phyloP scores from a whole-genome alignment of 805 yeast species.

The Candida corydali region DNA sequence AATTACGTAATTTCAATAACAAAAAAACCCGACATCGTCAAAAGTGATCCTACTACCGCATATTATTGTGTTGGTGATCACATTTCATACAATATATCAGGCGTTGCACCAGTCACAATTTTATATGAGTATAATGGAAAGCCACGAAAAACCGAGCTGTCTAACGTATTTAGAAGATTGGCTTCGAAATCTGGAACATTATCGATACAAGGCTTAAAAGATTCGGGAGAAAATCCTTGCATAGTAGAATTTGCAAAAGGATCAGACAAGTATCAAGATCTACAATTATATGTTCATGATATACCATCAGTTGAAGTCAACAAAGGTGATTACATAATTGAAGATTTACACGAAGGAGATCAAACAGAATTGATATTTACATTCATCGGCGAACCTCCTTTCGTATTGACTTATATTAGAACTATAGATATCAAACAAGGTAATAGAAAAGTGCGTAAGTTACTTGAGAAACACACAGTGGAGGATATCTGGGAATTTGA shows the following conservation, averaged over 20 bases:
- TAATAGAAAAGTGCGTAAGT: conserved; percentile 18
- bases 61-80: conserved; percentile 93
- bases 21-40: conserved; percentile 67
- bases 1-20: conserved; percentile 58
- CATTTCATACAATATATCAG: conserved; percentile 69
- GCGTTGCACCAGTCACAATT: conserved; percentile 75
- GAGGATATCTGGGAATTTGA: conserved; percentile 69
- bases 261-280: conserved; percentile 27
- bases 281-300: conserved; percentile 38
- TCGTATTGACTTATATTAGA: conserved; percentile 78
- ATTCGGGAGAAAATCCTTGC: conserved; percentile 70
- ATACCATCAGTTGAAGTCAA: conserved; percentile 76
- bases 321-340: conserved; percentile 70
- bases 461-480: conserved; percentile 53
- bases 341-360: conserved; percentile 92
- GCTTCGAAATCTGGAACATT: conserved; percentile 83
- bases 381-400: conserved; percentile 89
- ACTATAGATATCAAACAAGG: conserved; percentile 40
- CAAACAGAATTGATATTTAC: conserved; percentile 81
- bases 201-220: conserved; percentile 63
- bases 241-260: conserved; percentile 49
- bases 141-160: conserved; percentile 52
- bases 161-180: conserved; percentile 50
- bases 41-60: conserved; percentile 13
- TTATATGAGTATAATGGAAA: conserved; percentile 68